Evolutionary conservation across 768 basidiomycete species (phyloP).

Genomic region (Suillus ampliporus): DNA sequence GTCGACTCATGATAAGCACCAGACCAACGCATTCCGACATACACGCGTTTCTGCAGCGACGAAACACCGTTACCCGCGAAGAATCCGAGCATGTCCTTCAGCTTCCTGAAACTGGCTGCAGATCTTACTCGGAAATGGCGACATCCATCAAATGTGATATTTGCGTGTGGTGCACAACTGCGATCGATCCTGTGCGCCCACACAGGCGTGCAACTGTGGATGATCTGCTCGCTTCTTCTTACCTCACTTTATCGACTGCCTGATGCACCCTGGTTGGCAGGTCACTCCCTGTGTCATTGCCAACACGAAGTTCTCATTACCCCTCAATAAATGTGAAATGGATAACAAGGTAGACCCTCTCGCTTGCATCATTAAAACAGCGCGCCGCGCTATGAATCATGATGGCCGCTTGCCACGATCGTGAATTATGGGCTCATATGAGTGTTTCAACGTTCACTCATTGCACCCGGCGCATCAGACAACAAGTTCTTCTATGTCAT

Average conservation of each 20-base stretch:
- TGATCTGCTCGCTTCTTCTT: background rate
- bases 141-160: background rate
- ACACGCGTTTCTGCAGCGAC: background rate
- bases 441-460: conserved; percentile 1
- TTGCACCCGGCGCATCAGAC: background rate
- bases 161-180: background rate
- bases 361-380: background rate
- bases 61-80: background rate
- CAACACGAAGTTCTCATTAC: background rate
- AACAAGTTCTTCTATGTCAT: background rate
- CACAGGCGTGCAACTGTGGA: background rate
- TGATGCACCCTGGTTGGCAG: background rate
- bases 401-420: background rate
- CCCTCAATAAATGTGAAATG: background rate
- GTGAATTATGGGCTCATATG: background rate
- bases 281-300: background rate
- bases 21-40: background rate
- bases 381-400: background rate
- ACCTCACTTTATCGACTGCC: background rate
- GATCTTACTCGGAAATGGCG: background rate
- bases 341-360: background rate
- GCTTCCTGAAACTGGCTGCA: background rate
- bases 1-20: background rate
- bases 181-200: background rate
- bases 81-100: background rate